Evolutionary conservation across 2,329 filamentous ascomycete species (phyloP), one percentile per base, ranked within the genome.

Genomic region (Passalora sequoiae): DNA sequence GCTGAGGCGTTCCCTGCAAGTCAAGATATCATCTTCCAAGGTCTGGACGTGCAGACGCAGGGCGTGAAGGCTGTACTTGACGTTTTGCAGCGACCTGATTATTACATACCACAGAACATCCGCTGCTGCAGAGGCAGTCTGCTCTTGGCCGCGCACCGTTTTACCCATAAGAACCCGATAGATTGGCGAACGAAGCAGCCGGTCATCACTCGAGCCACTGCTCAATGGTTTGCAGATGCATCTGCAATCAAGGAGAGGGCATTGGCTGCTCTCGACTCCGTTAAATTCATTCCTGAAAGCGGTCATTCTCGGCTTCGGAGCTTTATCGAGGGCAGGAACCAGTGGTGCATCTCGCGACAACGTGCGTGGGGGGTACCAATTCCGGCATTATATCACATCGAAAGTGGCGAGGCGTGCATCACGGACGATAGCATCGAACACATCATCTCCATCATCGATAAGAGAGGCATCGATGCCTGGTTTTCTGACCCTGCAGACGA

Each of bases 331-430:
- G 86, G 86, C 16, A 80, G 92, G 38, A 94, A 80, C 58, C 91
- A 98, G 65, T 98, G 92, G 92, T 98, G 92, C 62, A 96, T 98
- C 56, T 98, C 92, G 4, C 81, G 92, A 33, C 92, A 98, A 66
- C 81, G 92, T 38, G 84, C 88, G 9, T 98, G 92, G 92, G 92
- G 92, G 54, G 88, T 98, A 4, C 92, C 92, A 0, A 98, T 98
- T 44, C 92, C 92, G 10, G 89, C 88, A 1, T 69, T 98, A 0
- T 96, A 94, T 62, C 78, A 86, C 53, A 68, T 70, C 8, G 73
- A 78, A 9, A 77, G 56, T 9, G 60, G 65, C 4, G 65, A 85
- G 41, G 85, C 88, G 2, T 72, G 92, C n/a, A 80, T 96, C 66
- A 88, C 82, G 1, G 78, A 81, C 17, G 78, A 85, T 25, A 87